A percentile compares a stretch with the other conserved stretches of the same genome.
phyloP scores from a whole-genome alignment of 805 yeast genomes.

The Hanseniaspora lindneri region DNA sequence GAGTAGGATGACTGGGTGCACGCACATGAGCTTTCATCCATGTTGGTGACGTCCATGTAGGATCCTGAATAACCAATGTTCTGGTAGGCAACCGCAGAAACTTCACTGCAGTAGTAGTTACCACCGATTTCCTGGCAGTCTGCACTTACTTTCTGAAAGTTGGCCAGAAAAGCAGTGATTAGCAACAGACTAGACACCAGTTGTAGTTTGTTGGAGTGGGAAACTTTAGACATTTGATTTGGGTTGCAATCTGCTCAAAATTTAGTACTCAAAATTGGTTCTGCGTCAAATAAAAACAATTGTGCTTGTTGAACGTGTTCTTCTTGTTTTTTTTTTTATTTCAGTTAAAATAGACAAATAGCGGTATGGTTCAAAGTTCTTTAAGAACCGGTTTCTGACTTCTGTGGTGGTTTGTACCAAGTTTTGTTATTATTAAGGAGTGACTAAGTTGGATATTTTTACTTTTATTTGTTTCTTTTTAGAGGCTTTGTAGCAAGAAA shows the following conservation, averaged over 20 bases:
- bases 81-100: conserved; percentile 51
- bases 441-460: conserved; percentile 24
- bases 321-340: too few relatives aligned
- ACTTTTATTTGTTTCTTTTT: too few relatives aligned
- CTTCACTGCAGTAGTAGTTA: conserved; percentile 71
- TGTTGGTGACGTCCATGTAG: conserved; percentile 64
- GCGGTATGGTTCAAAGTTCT: too few relatives aligned
- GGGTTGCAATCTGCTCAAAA: too few relatives aligned
- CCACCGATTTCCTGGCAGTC: conserved; percentile 46
- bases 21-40: conserved; percentile 58
- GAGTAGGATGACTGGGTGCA: conserved; percentile 50
- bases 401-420: too few relatives aligned
- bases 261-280: too few relatives aligned
- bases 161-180: conserved; percentile 24
- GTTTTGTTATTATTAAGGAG: conserved; percentile 19
- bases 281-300: too few relatives aligned
- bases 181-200: conserved; percentile 17
- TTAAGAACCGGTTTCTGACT: too few relatives aligned
- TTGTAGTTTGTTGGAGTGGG: background rate
- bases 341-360: too few relatives aligned
- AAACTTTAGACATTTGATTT: too few relatives aligned
- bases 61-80: conserved; percentile 79
- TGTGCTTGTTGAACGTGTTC: too few relatives aligned
- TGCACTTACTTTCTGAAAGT: conserved; percentile 26
- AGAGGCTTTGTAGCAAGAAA: too few relatives aligned